Evolutionary conservation across 2,329 filamentous ascomycete genomes (phyloP), one percentile per base, ranked within the genome.

Genomic region (Apiospora phragmitis): DNA sequence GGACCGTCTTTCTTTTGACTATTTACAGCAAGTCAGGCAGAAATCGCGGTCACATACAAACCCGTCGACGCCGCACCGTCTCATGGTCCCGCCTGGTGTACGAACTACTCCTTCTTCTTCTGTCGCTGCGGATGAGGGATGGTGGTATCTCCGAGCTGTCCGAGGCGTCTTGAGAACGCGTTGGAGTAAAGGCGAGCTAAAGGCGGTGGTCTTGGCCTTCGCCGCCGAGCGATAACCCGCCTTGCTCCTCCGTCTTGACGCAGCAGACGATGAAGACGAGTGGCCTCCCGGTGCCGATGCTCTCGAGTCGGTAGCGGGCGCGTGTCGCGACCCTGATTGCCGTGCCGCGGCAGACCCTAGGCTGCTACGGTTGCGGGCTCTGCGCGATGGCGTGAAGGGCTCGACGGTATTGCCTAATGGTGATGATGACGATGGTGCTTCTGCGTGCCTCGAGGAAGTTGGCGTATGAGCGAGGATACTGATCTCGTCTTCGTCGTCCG

Each of bases 31-130:
- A 12, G 82, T 83, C 74, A 91, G 90, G 78, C 89, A 91, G 79
- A 90, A 91, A 72, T 88, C 85, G 69, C 86, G 82, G 4, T 84
- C 85, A 72, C 89, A 91, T 21, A 79, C 80, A 76, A 87, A 90
- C 16, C 86, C 89, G 73, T 85, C 83, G 73, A 86, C 80, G 4
- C 89, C 89, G 71, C 89, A 91, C 18, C 81, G 81, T 68, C 86
- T 81, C 73, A 83, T 74, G 18, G 84, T 84, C 1, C 87, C 87
- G 1, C 86, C 83, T 0, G 87, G 87, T 12, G 87, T 88, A 73
- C 81, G 81, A 5, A 83, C 75, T 42, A 80, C 69, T 29, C 70
- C 43, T 11, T 65, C 68, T 11, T 41, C 73, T 35, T 67, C 68
- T 38, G 29, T 32, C n/a, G n/a, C n/a, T n/a, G n/a, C n/a, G 8